Base-by-base conservation (phyloP, 2,329 filamentous ascomycete species). In the Exophiala mesophila region DNA sequence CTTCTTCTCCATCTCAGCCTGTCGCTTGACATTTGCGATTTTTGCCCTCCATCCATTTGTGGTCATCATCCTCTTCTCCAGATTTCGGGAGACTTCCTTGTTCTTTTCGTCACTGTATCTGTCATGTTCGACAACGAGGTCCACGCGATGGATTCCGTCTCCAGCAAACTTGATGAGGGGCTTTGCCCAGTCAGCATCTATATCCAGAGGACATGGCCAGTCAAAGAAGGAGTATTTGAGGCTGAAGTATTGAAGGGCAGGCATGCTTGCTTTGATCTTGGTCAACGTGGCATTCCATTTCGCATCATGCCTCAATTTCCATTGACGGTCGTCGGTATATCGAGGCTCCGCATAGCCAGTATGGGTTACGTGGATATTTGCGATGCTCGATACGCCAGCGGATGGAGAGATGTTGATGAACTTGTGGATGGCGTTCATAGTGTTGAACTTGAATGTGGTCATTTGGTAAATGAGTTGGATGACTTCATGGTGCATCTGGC, bases 381-480 rank as follows among this genome's bases (percentile, higher is more conserved):
- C 60, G 17, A 62, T 64, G 29, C 67, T 67, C 12, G 59, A 72
- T 48, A 67, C 67, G 40, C 64, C 62, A 31, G 59, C 73, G 47
- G 63, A 70, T 40, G 68, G 65, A 31, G 58, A 50, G 36, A 57
- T 56, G 18, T 39, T 48, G 35, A 57, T 56, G 44, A 63, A 64
- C 29, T 66, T 68, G 54, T 71, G 63, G 55, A 70, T 58, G 44
- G 56, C 37, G 20, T 48, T 49, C 16, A 49, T 26, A 10, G 38
- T 44, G 19, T 49, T 44, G 40, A 57, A 56, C 40, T 44, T 50
- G 41, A 56, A 55, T 1, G 42, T 50, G n/a, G 52, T 55, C 23
- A 47, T 42, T 5, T 44, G 30, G 35, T 57, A 58, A 35, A 58
- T 36, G 12, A 52, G 36, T 23, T 45, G 21, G 12, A 45, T 13